Conservation (phyloP, 768 basidiomycete species). For the Suillus ampliporus region DNA sequence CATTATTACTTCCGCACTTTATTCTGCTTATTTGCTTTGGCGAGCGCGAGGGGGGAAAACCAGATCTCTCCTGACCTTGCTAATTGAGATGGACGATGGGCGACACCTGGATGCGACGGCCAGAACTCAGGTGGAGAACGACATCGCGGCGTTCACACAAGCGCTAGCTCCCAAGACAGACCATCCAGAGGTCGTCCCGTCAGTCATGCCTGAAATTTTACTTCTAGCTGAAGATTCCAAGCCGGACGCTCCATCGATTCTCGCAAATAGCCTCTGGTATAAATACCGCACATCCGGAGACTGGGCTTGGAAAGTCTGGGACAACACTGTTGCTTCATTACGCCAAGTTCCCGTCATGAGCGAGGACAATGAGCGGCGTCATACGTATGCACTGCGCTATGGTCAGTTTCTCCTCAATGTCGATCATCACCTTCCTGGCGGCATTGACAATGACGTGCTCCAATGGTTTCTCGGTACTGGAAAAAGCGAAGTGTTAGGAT, state of each 20-base stretch:
- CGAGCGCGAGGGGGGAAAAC: constrained; percentile 69
- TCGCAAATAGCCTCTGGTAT: constrained; percentile 83
- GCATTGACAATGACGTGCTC: constrained; percentile 72
- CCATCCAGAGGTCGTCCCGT: constrained; percentile 41
- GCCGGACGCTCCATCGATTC: constrained; percentile 65
- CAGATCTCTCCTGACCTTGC: constrained; percentile 62
- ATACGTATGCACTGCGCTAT: constrained; percentile 66
- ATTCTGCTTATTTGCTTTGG: constrained; percentile 65
- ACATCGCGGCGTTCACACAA: constrained; percentile 64
- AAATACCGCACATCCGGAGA: constrained; percentile 74
- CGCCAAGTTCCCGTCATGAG: constrained; percentile 69
- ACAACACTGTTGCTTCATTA: constrained; percentile 76
- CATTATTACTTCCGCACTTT: constrained; percentile 62
- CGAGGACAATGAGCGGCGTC: constrained; percentile 50
- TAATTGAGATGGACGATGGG: constrained; percentile 69
- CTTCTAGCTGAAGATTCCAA: constrained; percentile 64
- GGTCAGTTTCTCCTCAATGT: constrained; percentile 73
- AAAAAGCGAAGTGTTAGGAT: constrained; percentile 61
- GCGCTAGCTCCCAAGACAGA: constrained; percentile 47
- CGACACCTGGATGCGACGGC: constrained; percentile 58
- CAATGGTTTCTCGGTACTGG: constrained; percentile 77
- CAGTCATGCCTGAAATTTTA: constrained; percentile 64
- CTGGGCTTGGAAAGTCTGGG: constrained; percentile 88
- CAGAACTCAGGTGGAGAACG: constrained; percentile 63
- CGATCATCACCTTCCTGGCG: constrained; percentile 76